Base-by-base conservation (phyloP, 2,329 filamentous ascomycete genomes). In the Allantophomopsis cytisporea region DNA sequence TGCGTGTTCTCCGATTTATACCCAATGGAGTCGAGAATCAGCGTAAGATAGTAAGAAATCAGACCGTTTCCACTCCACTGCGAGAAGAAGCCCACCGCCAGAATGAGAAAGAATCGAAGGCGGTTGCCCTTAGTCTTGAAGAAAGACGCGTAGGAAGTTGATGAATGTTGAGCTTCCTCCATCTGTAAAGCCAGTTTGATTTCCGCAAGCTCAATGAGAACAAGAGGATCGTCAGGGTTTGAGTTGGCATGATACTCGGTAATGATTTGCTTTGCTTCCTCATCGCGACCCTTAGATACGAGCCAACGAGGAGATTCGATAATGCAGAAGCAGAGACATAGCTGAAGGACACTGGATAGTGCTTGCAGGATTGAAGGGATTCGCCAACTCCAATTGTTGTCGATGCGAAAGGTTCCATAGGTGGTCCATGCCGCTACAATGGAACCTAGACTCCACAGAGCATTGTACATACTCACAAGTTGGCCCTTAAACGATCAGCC, bases 231-330 rank as follows among this genome's bases (percentile, higher is more conserved):
- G 14, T 59, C 53, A 0, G 64, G 61, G 46, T 70, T 61, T 1
- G 69, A 72, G 35, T 77, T 63, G 7, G 65, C 68, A 41, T 73
- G 74, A 45, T 69, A 76, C 41, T 63, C 67, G 5, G 61, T 63
- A 36, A 80, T 61, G 2, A 68, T 64, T 3, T 62, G 57, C 8
- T 65, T 56, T 0, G 71, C 72, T 40, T 75, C 61, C 8, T 72
- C 68, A 7, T 62, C 57, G 20, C 65, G 63, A 41, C 67, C 63
- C 38, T 69, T 64, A 37, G 65, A 64, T 39, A 74, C 69, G n/a
- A 77, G 60, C 73, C 72, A 79, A 39, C 74, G 57, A 1, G 75
- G 75, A 5, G 68, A 73, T 46, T 80, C 74, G 11, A 42, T 40
- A n/a, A 48, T 33, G 23, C 42, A 45, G 30, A 37, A 44, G 15